Base-by-base conservation (phyloP, 208 protist genomes). In the Leishmania gerbilli region DNA sequence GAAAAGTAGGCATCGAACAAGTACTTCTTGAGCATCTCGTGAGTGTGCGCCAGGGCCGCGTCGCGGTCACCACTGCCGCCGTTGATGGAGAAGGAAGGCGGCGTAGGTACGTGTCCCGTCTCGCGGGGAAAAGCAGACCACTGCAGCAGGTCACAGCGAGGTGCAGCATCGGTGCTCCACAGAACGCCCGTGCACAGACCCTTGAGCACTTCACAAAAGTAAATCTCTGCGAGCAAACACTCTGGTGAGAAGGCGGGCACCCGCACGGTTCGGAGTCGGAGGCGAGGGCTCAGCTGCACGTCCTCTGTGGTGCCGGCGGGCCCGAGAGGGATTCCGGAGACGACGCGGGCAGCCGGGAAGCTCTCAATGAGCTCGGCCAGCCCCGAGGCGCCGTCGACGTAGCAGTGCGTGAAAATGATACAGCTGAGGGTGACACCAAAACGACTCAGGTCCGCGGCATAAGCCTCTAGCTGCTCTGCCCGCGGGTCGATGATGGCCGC, bases 351-450 rank as follows among this genome's bases (percentile, higher is more conserved):
- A 2, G 13, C 37, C 24, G 90, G 87, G 74, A 89, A 81, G 40
- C 17, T 45, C 8, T 27, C n/a, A 7, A 77, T 19, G 37, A 97
- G 84, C 53, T 81, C 76, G 7, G 53, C n/a, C 21, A 92, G 83
- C 21, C 91, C 90, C 31, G 90, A 71, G 15, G 81, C 84, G 56
- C 92, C 79, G 76, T 97, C 93, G 2, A 95, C 87, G 79, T 89
- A 94, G 84, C 86, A 92, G 79, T 95, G 92, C 31, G 93, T 95
- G 47, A 95, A 84, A 58, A 95, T 74, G 56, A 95, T 76, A 40
- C 76, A 77, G 9, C 71, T 45, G 24, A 95, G 78, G 15, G 42
- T 72, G 56, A 92, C 77, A 13, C 82, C 62, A 27, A 97, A 65
- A 19, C 37, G 24, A 8, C 65, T 31, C 17, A 95, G 76, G 71